Conservation (phyloP, 2,329 filamentous ascomycete species). For the Xylariales sp. region DNA sequence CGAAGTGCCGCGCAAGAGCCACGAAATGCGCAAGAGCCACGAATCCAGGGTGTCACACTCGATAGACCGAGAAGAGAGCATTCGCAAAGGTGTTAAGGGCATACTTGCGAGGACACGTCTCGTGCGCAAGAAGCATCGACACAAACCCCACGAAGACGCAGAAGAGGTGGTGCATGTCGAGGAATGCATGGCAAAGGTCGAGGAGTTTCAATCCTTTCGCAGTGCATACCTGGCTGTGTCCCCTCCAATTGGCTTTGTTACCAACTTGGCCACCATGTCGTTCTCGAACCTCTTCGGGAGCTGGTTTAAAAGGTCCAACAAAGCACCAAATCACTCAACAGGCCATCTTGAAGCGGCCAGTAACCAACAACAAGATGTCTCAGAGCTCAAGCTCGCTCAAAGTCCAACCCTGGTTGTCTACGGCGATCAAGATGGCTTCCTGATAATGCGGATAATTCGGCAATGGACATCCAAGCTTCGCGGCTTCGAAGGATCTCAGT, state of each 20-base stretch:
- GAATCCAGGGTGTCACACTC: constrained; percentile 31
- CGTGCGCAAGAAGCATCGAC: constrained; percentile 18
- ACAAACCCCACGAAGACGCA: constrained; percentile 10
- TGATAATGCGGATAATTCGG: constrained; percentile 58
- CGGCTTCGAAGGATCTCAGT: constrained; percentile 36
- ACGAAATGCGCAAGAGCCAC: constrained; percentile 29
- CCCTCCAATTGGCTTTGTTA: constrained; percentile 57
- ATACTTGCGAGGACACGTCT: constrained; percentile 38
- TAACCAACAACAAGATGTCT: constrained; percentile 13
- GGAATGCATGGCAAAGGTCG: constrained; percentile 23
- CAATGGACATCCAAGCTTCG: constrained; percentile 59
- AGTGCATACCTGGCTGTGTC: constrained; percentile 63
- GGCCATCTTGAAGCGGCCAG: background rate
- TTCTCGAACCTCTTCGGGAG: constrained; percentile 30
- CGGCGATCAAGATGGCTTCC: constrained; percentile 72
- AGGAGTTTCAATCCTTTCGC: constrained; percentile 31
- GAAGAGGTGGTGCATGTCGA: constrained; percentile 15
- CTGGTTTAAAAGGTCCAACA: constrained; percentile 16
- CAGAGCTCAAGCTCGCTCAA: constrained; percentile 51
- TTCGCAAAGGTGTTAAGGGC: constrained; percentile 43
- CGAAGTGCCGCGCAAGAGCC: constrained; percentile 31
- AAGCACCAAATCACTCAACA: constrained; percentile 5
- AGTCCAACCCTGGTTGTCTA: constrained; percentile 66
- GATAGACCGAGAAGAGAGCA: constrained; percentile 41
- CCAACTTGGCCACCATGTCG: constrained; percentile 59